A percentile compares a stretch with the other conserved stretches of the same genome.
phyloP scores from a whole-genome alignment of 495 filamentous ascomycete species.

The Podospora pseudopauciseta region DNA sequence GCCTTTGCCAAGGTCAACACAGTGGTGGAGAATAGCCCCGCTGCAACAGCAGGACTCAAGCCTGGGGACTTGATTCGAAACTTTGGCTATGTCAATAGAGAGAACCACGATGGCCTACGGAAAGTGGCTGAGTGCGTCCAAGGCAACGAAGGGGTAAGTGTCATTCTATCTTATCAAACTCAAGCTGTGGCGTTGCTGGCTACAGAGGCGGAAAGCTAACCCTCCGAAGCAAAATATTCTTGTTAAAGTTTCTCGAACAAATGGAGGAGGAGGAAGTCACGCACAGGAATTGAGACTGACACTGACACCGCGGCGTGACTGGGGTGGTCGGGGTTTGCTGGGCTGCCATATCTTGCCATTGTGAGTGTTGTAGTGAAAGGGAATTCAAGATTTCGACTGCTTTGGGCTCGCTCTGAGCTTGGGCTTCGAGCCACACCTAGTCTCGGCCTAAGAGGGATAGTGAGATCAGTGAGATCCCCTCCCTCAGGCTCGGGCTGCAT shows the following conservation, averaged over 20 bases:
- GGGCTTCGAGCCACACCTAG: background rate
- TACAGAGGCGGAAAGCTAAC: constrained; percentile 14
- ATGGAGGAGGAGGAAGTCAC: constrained; percentile 33
- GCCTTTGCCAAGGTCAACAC: constrained; percentile 91
- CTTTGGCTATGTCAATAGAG: constrained; percentile 76
- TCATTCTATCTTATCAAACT: background rate
- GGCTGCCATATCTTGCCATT: constrained; percentile 87
- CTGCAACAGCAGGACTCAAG: constrained; percentile 76
- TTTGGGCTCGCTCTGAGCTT: constrained; percentile 10
- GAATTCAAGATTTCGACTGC: background rate
- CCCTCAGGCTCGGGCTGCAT: background rate
- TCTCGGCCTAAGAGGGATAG: background rate
- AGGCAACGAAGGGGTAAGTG: constrained; percentile 83
- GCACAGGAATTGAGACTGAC: constrained; percentile 61
- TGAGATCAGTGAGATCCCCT: background rate
- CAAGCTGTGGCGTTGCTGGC: background rate
- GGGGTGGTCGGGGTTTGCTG: constrained; percentile 84
- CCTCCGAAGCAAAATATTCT: constrained; percentile 57
- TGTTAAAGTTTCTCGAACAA: constrained; percentile 63
- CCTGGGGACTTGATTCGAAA: constrained; percentile 76
- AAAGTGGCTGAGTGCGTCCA: constrained; percentile 82
- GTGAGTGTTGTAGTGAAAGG: constrained; percentile 20
- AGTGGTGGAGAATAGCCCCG: constrained; percentile 75
- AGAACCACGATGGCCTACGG: constrained; percentile 79
- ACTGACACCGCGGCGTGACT: constrained; percentile 69